Evolutionary conservation across 2,329 filamentous ascomycete species (phyloP).

Genomic region (Ustilaginoidea virens): DNA sequence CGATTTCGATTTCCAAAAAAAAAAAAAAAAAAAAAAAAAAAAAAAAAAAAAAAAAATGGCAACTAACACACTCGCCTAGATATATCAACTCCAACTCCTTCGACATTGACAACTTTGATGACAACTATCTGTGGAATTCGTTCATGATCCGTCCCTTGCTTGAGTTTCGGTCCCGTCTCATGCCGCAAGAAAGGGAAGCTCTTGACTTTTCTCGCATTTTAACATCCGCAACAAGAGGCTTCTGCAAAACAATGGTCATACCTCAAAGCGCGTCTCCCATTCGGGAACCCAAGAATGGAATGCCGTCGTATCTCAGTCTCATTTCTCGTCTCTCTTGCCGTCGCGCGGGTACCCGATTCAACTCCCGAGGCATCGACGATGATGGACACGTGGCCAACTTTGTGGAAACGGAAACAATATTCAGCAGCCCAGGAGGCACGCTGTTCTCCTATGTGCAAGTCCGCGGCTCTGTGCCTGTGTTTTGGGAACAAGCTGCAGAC

Average conservation of each 20-base stretch:
- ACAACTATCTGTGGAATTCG: conserved; percentile 91
- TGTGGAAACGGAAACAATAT: conserved; percentile 91
- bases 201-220: conserved; percentile 80
- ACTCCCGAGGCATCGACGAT: conserved; percentile 93
- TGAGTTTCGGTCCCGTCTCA: conserved; percentile 70
- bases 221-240: conserved; percentile 87
- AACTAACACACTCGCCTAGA: conserved; percentile 17
- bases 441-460: conserved; percentile 91
- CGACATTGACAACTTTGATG: conserved; percentile 84
- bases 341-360: conserved; percentile 88
- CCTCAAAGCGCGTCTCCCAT: conserved; percentile 62
- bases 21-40: background rate
- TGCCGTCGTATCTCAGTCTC: conserved; percentile 72
- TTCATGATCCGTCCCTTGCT: conserved; percentile 95
- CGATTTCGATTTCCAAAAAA: background rate
- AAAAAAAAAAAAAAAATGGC: background rate
- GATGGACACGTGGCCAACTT: conserved; percentile 97
- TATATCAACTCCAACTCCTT: conserved; percentile 64
- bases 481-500: conserved; percentile 90
- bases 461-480: conserved; percentile 83
- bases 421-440: conserved; percentile 64
- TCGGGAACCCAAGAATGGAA: conserved; percentile 46
- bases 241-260: conserved; percentile 75
- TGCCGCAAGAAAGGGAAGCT: conserved; percentile 56
- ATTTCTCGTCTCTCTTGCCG: conserved; percentile 85